A percentile compares a stretch with the other conserved stretches of the same genome.
Conservation (phyloP, 225 moss, liverwort and hornwort species). For the Marchantia paleacea region DNA sequence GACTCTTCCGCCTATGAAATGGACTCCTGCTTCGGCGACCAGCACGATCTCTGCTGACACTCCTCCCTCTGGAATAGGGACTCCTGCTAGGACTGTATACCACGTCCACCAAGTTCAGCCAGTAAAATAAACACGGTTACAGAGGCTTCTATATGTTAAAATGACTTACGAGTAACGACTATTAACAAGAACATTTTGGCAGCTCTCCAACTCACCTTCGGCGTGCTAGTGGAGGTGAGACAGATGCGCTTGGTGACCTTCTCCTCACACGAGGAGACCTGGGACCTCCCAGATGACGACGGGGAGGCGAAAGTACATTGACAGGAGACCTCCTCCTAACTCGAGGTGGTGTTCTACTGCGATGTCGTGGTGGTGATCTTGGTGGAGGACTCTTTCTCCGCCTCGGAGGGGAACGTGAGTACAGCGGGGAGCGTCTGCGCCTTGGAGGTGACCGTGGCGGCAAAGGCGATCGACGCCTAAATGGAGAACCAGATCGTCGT, state of each 20-base stretch:
- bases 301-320: constrained; percentile 34
- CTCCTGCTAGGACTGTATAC: constrained; percentile 25
- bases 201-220: constrained; percentile 27
- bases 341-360: constrained; percentile 47
- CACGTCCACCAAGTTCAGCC: neutral
- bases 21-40: constrained; percentile 32
- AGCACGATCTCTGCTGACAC: constrained; percentile 27
- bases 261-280: constrained; percentile 68
- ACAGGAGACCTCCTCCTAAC: constrained; percentile 39
- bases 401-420: constrained; percentile 77
- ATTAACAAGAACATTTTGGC: neutral
- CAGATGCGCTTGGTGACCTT: constrained; percentile 68
- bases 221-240: constrained; percentile 57
- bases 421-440: constrained; percentile 56
- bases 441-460: constrained; percentile 53
- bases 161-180: neutral
- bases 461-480: constrained; percentile 52
- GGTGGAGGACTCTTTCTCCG: constrained; percentile 68
- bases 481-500: constrained; percentile 59
- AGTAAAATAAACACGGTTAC: neutral
- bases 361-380: constrained; percentile 65
- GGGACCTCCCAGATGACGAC: constrained; percentile 38
- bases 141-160: too few relatives aligned
- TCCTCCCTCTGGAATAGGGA: constrained; percentile 13
- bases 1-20: constrained; percentile 33